Base-by-base conservation (phyloP, 2,329 filamentous ascomycete genomes). In the Colletotrichum endophyticum region DNA sequence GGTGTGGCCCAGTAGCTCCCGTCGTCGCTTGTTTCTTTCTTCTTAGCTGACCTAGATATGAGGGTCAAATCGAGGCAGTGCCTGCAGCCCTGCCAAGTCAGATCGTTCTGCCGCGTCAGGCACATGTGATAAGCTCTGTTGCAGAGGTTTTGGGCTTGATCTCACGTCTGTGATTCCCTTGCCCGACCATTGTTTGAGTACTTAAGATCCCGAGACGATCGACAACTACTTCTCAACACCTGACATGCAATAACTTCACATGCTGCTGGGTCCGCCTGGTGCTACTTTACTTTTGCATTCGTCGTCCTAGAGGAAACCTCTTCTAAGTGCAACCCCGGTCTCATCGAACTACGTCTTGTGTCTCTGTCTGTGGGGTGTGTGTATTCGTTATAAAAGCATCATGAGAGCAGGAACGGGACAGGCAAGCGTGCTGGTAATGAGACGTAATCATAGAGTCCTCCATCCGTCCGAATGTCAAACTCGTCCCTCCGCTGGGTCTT, bases 381-480 rank as follows among this genome's bases (percentile, higher is more conserved):
- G 64, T 70, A 66, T 77, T 78, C 70, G 74, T 76, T 73, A 74
- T 69, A 72, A 59, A 73, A 69, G 66, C 66, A 73, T 78, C 53
- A 56, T 74, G 66, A 53, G 53, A 77, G 70, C 63, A 71, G 56
- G 28, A 66, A 74, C 27, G 67, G 34, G 59, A 59, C 56, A 73
- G 74, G 56, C 70, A 73, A 71, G 66, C 32, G 57, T 72, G 61
- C 64, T 73, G 73, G 74, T 71, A 74, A 56, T 49, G 36, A 67
- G 62, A 63, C 27, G 61, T 62, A 67, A 71, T 67, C 72, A 72
- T 19, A 56, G 61, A 64, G 34, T 34, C 49, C 44, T 49, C 36
- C 72, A 66, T 66, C 53, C 53, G 27, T 67, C 66, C 61, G 36
- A 63, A 66, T 61, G 27, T 71, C 53, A 28, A 66, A 57, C 59